Evolutionary conservation across 345 rosid genomes (phyloP), one percentile per base, ranked within the genome.

Genomic region (Cardamine resedifolia): DNA sequence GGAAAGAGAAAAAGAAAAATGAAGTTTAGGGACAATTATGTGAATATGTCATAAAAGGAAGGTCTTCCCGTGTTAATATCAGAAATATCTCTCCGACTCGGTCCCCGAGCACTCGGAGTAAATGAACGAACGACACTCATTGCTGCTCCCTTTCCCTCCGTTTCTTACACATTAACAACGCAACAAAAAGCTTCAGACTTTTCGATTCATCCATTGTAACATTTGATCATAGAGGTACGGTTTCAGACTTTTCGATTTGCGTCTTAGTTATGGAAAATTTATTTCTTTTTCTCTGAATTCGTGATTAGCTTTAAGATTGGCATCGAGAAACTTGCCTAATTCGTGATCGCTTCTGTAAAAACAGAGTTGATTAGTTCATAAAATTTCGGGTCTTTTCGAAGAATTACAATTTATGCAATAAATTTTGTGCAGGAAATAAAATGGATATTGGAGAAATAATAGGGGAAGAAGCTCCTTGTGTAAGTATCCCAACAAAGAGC

Each of bases 401-500:
- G 16, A 38, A 34, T 10, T 0, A 59, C 27, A 34, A 10, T 34
- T 34, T 10, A 34, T 34, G 39, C 14, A 27, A 27, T 27, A 27
- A 27, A 27, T 31, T 19, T 39, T 19, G 28, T 65, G 60, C 33
- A 64, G 55, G 53, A 45, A 19, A 31, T n/a, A 23, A 70, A 64
- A 95, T 95, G 97, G 94, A 90, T 63, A 83, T 91, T 33, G 79
- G 80, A 66, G 84, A 75, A 21, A 86, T 95, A 16, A 74, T 95
- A 65, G 98, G 98, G 12, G 94, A 91, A 74, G 71, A 62, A 16
- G 70, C 81, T 28, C 76, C 68, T 64, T 55, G 84, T 34, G 77
- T 66, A 48, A 82, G 81, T 60, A 36, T 74, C 39, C 90, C 92
- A 20, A 82, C 90, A 39, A 95, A 88, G 86, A 91, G 98, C 71